A percentile compares a stretch with the other conserved stretches of the same genome.
Conservation (phyloP, 192 early-diverging fungal species). For the Coemansia guatemalensis region DNA sequence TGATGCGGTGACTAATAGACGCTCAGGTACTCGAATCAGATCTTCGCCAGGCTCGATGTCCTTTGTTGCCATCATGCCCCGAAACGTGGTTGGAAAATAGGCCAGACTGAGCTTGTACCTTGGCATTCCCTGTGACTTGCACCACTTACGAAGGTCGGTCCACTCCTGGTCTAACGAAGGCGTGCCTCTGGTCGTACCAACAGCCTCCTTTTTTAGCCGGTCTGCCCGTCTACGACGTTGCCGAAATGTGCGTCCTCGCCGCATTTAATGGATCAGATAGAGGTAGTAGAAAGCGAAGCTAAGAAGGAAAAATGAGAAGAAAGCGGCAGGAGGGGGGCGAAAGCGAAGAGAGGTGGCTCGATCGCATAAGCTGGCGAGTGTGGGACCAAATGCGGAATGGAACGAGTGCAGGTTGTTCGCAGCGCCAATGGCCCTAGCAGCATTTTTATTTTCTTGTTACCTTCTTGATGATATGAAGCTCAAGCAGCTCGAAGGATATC, state of each 20-base stretch:
- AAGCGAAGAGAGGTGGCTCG: not conserved
- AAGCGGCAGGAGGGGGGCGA: not conserved
- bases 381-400: no score
- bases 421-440: not conserved
- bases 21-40: constrained; percentile 39
- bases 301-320: not conserved
- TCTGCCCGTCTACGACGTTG: constrained; percentile 10
- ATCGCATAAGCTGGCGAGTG: not conserved
- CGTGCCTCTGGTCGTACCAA: not conserved
- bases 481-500: constrained; percentile 67
- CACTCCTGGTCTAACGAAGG: constrained; percentile 24
- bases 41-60: constrained; percentile 32
- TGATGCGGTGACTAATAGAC: constrained; percentile 42
- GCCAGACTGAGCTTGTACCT: constrained; percentile 36
- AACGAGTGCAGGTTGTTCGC: not conserved
- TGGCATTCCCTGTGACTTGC: constrained; percentile 28
- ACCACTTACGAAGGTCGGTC: constrained; percentile 35
- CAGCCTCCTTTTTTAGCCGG: not conserved
- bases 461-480: constrained; percentile 58
- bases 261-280: constrained; percentile 10
- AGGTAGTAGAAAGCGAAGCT: not conserved
- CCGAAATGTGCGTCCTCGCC: constrained; percentile 27
- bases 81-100: constrained; percentile 39
- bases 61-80: constrained; percentile 52
- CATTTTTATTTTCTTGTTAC: not conserved